Percentiles rank a stretch among this genome's conserved stretches.
These are phyloP conservation scores for Calophaca sinica DNA, from an alignment of 306 rosid species.

Conservation along the genomic window DNA sequence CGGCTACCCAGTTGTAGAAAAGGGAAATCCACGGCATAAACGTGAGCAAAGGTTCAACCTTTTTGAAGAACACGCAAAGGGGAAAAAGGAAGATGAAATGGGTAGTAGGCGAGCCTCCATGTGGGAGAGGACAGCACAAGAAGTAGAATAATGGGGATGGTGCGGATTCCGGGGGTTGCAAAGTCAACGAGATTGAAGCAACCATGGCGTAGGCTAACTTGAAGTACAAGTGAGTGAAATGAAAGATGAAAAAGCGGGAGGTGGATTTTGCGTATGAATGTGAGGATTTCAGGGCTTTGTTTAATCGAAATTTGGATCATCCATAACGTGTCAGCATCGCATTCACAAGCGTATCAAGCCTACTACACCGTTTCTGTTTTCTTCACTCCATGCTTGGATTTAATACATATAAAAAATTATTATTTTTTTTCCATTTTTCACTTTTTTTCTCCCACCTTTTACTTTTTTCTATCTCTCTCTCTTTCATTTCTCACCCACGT, in stretches of 20 bases:
- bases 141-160: constrained; percentile 56
- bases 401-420: too few species aligned
- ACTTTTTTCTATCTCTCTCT: too few species aligned
- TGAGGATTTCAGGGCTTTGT: constrained; percentile 11
- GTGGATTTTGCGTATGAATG: constrained; percentile 35
- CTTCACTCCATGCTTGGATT: too few species aligned
- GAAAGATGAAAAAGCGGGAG: background rate
- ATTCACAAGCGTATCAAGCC: background rate
- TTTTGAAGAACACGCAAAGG: constrained; percentile 74
- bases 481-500: too few species aligned
- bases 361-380: background rate
- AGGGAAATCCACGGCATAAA: constrained; percentile 36
- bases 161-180: constrained; percentile 50
- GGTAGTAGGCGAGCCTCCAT: constrained; percentile 52
- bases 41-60: constrained; percentile 44
- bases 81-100: too few species aligned
- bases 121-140: constrained; percentile 41
- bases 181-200: constrained; percentile 50
- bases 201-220: constrained; percentile 46
- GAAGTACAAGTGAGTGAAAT: constrained; percentile 37
- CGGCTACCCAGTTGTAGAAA: constrained; percentile 1
- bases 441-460: too few species aligned
- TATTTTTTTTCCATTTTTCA: too few species aligned
- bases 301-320: background rate
- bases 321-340: background rate